Percentiles rank a stretch among this genome's conserved stretches.
Conservation (phyloP, 2,329 filamentous ascomycete species). For the Trichoderma afroharzianum region DNA sequence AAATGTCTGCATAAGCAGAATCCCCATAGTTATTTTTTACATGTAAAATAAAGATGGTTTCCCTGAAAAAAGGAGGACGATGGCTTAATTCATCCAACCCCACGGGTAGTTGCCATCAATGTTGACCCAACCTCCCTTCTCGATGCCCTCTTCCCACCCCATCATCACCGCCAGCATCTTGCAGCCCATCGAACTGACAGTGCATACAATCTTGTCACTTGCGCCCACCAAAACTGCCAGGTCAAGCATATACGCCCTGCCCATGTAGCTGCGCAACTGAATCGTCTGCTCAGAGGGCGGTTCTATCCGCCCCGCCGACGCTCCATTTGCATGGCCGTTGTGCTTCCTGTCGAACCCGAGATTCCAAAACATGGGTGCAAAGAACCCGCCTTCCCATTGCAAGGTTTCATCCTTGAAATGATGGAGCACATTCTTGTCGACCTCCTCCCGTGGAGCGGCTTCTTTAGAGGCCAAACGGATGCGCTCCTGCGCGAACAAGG, state of each 20-base stretch:
- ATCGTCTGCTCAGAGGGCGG: slow-evolving; percentile 51
- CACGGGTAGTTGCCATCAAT: slow-evolving; percentile 70
- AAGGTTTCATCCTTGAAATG: slow-evolving; percentile 72
- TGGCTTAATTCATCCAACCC: slow-evolving; percentile 40
- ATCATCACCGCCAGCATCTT: slow-evolving; percentile 78
- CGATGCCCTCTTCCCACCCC: slow-evolving; percentile 71
- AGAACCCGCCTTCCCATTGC: slow-evolving; percentile 89
- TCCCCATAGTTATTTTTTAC: not conserved
- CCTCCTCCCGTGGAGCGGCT: slow-evolving; percentile 38
- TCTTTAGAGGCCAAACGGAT: slow-evolving; percentile 71
- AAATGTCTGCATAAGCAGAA: not conserved
- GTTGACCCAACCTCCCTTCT: slow-evolving; percentile 65
- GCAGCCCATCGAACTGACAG: slow-evolving; percentile 69
- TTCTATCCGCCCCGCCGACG: slow-evolving; percentile 18
- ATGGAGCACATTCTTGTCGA: slow-evolving; percentile 50
- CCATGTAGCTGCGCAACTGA: slow-evolving; percentile 68
- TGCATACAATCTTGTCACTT: slow-evolving; percentile 71
- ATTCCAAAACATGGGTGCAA: slow-evolving; percentile 75
- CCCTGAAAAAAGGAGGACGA: not conserved
- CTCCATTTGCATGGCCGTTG: slow-evolving; percentile 33
- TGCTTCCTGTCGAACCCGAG: slow-evolving; percentile 53
- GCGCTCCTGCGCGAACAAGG: slow-evolving; percentile 65
- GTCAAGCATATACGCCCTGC: slow-evolving; percentile 78
- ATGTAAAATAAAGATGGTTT: not conserved
- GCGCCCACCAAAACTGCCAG: slow-evolving; percentile 66